Conservation (phyloP, 2,329 filamentous ascomycete genomes). For the Cladophialophora immunda region DNA sequence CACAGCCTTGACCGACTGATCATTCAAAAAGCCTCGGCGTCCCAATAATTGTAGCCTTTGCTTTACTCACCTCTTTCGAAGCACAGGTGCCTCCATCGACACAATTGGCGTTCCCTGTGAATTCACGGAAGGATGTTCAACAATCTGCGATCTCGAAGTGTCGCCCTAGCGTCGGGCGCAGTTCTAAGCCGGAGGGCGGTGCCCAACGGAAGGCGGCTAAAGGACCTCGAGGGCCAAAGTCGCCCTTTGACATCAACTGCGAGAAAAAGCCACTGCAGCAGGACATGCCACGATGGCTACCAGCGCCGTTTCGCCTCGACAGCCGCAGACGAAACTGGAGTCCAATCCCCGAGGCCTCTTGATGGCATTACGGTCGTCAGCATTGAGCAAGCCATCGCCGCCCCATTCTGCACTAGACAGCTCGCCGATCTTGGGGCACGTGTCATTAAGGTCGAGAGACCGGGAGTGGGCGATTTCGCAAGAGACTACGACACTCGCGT, state of each 20-base stretch:
- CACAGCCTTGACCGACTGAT: neutral
- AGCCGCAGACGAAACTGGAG: neutral
- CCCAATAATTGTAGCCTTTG: neutral
- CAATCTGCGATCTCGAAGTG: neutral
- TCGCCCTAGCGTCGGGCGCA: neutral
- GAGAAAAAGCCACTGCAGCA: neutral
- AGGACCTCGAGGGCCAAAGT: neutral
- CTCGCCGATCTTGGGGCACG: constrained; percentile 63
- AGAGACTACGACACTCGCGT: constrained; percentile 61
- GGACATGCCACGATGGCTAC: neutral
- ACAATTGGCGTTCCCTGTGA: neutral
- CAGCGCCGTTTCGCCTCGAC: neutral
- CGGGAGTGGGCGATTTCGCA: constrained; percentile 62
- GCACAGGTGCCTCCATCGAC: neutral
- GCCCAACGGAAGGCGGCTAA: neutral
- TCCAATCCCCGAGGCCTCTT: constrained; percentile 43
- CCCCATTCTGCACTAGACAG: constrained; percentile 63
- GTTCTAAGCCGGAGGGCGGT: neutral
- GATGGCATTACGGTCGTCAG: constrained; percentile 61
- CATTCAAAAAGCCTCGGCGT: neutral
- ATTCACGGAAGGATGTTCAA: neutral
- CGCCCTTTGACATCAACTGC: neutral
- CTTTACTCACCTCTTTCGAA: neutral
- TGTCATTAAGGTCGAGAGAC: constrained; percentile 65
- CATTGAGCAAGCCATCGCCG: constrained; percentile 64